A percentile compares a stretch with the other conserved stretches of the same genome.
phyloP scores from a whole-genome alignment of 106 monocot species.

The Dendrobium chrysotoxum region DNA sequence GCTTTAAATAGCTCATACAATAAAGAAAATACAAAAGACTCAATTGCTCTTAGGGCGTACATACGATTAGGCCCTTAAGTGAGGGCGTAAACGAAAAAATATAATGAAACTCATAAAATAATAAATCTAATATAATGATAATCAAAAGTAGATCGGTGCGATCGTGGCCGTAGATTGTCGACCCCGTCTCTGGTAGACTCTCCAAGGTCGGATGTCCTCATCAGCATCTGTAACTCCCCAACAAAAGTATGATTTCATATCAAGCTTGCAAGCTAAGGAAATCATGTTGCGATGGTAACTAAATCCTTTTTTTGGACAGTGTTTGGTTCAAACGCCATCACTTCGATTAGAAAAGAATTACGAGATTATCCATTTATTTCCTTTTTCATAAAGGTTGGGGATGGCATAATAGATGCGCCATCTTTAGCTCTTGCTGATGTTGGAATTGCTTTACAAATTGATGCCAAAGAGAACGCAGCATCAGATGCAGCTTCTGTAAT shows the following conservation, averaged over 20 bases:
- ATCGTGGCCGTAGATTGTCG: too few relatives aligned
- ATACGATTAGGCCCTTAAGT: too few relatives aligned
- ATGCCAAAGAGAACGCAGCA: slow-evolving; percentile 91
- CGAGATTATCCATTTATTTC: slow-evolving; percentile 1
- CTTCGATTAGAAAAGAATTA: neutral
- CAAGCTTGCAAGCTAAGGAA: slow-evolving; percentile 59
- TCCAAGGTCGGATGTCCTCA: too few relatives aligned
- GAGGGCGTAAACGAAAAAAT: too few relatives aligned
- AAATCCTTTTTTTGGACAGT: neutral
- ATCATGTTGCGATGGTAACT: slow-evolving; percentile 85
- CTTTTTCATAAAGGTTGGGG: slow-evolving; percentile 58
- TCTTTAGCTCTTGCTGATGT: slow-evolving; percentile 92
- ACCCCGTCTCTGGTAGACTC: too few relatives aligned
- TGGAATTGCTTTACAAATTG: slow-evolving; percentile 86
- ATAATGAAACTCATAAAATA: too few relatives aligned
- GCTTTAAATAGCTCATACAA: too few relatives aligned
- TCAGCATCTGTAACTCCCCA: slow-evolving; percentile 70
- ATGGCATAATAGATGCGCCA: slow-evolving; percentile 98
- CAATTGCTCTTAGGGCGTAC: too few relatives aligned
- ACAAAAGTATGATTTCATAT: slow-evolving; percentile 69
- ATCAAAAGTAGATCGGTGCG: too few relatives aligned
- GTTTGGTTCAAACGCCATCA: neutral
- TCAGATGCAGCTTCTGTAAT: slow-evolving; percentile 96
- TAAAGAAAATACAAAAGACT: too few relatives aligned
- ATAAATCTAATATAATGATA: too few relatives aligned